Evolutionary conservation across 192 early-diverging fungal species (phyloP), one percentile per base, ranked within the genome.

Genomic region (Chytriomyces sp.): DNA sequence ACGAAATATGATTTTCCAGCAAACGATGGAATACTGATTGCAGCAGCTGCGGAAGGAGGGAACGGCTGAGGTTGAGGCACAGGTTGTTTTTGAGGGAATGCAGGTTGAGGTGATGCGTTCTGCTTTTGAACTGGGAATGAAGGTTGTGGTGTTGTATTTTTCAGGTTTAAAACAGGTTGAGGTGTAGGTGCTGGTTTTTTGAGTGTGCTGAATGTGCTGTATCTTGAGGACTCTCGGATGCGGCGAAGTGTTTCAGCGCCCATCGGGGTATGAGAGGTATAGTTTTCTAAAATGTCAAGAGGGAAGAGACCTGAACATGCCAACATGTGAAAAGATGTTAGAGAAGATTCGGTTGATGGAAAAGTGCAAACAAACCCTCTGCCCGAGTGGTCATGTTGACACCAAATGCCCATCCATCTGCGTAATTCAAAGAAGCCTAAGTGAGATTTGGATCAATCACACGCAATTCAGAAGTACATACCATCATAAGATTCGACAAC

Each of bases 401-500:
- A 11, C 67, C 67, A 18, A 45, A 45, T 45, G 43, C 67, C 67
- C 67, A 69, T 13, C 67, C 67, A 26, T 35, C 28, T 35, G 11
- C 13, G 53, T 2, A 0, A 57, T 57, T 20, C 13, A 20, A 57
- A 18, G 3, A 57, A 57, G 53, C 3, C 3, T 2, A 11, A 57
- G 28, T 35, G 28, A 35, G 28, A 57, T 20, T n/a, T 57, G 0
- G 53, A 57, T 20, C 11, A 20, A 57, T 18, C 20, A 57, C 20
- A 3, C 2, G 20, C 11, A n/a, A n/a, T n/a, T n/a, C n/a, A n/a
- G n/a, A n/a, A 57, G 20, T 57, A 57, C 3, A 49, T 60, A 46
- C 59, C 76, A 68, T 77, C 76, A 48, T 77, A 77, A 45, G 69
- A 66, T 9, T 69, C 76, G 45, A 50, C 43, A 1, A 77, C 76